These are phyloP conservation scores for Diaporthe caulivora DNA, from an alignment of 2,329 filamentous ascomycete species.

Conservation along the genomic window DNA sequence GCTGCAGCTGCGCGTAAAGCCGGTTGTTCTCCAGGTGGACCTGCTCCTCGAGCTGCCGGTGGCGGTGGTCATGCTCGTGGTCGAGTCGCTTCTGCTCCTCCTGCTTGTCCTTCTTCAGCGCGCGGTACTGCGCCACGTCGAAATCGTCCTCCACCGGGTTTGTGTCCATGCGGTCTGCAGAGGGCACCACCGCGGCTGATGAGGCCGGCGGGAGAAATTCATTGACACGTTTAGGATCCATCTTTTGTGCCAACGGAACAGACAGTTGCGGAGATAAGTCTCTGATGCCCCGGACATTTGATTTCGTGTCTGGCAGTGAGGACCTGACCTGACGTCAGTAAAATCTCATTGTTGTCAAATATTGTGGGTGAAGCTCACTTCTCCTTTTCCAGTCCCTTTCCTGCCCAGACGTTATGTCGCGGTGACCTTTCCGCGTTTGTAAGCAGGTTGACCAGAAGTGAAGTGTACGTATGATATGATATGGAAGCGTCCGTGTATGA, in stretches of 20 bases:
- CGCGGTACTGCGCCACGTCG: constrained; percentile 32
- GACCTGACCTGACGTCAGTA: background rate
- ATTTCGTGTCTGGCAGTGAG: background rate
- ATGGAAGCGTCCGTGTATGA: background rate
- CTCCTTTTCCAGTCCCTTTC: too few relatives aligned
- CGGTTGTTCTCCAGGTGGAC: constrained; percentile 23
- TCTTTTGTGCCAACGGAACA: constrained; percentile 1
- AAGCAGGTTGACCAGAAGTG: background rate
- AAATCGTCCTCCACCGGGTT: constrained; percentile 34
- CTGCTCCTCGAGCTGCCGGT: constrained; percentile 31
- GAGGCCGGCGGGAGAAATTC: constrained; percentile 32
- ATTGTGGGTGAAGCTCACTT: background rate
- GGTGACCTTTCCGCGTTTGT: background rate
- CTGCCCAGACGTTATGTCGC: background rate
- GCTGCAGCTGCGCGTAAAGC: constrained; percentile 35
- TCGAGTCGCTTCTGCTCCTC: constrained; percentile 36
- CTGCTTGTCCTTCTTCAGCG: constrained; percentile 34
- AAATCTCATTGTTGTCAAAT: background rate
- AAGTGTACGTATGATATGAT: background rate
- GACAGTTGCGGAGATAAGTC: background rate
- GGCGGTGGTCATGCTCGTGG: constrained; percentile 19
- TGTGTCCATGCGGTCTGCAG: constrained; percentile 8
- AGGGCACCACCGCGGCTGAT: background rate
- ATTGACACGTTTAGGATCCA: constrained; percentile 33
- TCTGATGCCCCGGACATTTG: constrained; percentile 3